Evolutionary conservation across 2,329 filamentous ascomycete genomes (phyloP).

Genomic region (Myriosclerotinia curreyana): DNA sequence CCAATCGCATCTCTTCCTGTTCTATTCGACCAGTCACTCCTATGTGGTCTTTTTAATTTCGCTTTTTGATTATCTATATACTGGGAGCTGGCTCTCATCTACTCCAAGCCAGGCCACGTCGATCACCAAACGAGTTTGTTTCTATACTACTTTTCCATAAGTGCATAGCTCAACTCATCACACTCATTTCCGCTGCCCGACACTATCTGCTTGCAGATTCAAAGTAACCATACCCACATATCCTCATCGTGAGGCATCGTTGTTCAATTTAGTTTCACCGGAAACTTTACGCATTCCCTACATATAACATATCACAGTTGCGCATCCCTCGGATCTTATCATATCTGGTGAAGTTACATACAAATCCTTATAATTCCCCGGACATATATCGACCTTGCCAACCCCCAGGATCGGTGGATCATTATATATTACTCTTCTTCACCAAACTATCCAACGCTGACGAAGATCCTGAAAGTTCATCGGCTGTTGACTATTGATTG

Average conservation of each 20-base stretch:
- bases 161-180: slow-evolving; percentile 45
- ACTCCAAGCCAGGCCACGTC: slow-evolving; percentile 42
- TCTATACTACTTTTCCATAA: slow-evolving; percentile 37
- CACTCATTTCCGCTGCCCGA: slow-evolving; percentile 39
- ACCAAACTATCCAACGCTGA: slow-evolving; percentile 35
- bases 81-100: slow-evolving; percentile 57
- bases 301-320: slow-evolving; percentile 42
- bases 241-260: slow-evolving; percentile 44
- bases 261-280: slow-evolving; percentile 41
- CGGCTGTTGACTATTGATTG: slow-evolving; percentile 29
- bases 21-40: slow-evolving; percentile 50
- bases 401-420: slow-evolving; percentile 31
- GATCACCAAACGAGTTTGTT: slow-evolving; percentile 46
- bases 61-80: slow-evolving; percentile 47
- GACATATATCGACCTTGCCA: slow-evolving; percentile 14
- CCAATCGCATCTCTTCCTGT: slow-evolving; percentile 44
- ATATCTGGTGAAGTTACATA: slow-evolving; percentile 35
- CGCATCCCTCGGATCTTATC: slow-evolving; percentile 37
- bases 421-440: slow-evolving; percentile 29
- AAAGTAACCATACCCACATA: slow-evolving; percentile 39
- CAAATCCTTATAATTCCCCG: slow-evolving; percentile 25
- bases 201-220: slow-evolving; percentile 32
- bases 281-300: slow-evolving; percentile 44
- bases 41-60: slow-evolving; percentile 46
- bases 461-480: slow-evolving; percentile 36